Conservation (phyloP, 495 filamentous ascomycete species). For the Recurvomyces mirabilis region DNA sequence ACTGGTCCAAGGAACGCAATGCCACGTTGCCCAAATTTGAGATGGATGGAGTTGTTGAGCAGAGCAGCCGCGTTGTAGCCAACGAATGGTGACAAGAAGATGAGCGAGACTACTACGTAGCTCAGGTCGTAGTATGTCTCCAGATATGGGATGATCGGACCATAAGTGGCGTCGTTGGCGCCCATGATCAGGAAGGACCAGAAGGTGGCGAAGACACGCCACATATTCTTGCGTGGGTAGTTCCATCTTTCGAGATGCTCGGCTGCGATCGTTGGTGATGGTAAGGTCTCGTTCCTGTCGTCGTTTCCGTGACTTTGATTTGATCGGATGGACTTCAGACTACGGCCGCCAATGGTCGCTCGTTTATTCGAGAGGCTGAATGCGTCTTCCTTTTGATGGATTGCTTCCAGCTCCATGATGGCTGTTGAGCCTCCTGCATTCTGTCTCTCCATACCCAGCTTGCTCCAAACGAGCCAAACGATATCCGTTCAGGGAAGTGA, state of each 20-base stretch:
- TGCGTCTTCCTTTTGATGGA: conserved; percentile 7
- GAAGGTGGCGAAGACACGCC: conserved; percentile 53
- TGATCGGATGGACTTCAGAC: neutral
- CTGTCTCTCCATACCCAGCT: conserved; percentile 10
- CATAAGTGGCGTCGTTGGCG: conserved; percentile 62
- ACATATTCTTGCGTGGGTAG: conserved; percentile 50
- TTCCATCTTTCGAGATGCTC: conserved; percentile 54
- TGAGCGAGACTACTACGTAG: conserved; percentile 50
- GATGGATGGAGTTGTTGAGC: conserved; percentile 48
- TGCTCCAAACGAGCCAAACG: too few relatives aligned
- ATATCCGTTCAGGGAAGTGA: too few relatives aligned
- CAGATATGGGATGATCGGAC: conserved; percentile 33
- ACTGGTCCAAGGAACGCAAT: conserved; percentile 55
- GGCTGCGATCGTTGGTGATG: conserved; percentile 29
- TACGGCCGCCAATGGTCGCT: conserved; percentile 1
- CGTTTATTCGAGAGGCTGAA: neutral
- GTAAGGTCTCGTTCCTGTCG: conserved; percentile 30
- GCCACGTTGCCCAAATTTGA: conserved; percentile 57
- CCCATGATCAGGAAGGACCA: conserved; percentile 71
- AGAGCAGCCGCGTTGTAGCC: conserved; percentile 48
- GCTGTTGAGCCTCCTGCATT: conserved; percentile 26
- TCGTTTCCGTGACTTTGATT: neutral
- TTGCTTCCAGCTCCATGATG: conserved; percentile 18
- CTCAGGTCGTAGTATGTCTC: conserved; percentile 47
- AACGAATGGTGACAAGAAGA: conserved; percentile 51